Evolutionary conservation across 306 rosid species (phyloP).

Genomic region (Gastrolobium bilobum): DNA sequence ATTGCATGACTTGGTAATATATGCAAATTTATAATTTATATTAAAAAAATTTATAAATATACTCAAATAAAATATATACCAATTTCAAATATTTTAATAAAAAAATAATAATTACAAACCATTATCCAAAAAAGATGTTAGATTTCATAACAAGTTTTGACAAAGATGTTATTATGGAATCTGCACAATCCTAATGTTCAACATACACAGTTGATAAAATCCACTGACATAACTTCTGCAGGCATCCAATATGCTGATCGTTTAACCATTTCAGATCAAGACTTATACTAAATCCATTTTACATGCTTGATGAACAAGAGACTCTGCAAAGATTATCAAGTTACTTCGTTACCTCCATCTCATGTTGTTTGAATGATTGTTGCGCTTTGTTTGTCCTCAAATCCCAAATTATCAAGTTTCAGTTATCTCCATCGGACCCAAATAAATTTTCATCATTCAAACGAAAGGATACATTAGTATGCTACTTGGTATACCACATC

Average conservation of each 20-base stretch:
- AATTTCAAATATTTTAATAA: too few species aligned
- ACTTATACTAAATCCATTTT: background rate
- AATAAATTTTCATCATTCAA: conserved; percentile 72
- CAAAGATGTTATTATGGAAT: background rate
- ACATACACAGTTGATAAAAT: background rate
- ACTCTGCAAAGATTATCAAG: background rate
- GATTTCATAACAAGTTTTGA: background rate
- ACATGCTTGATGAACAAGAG: conserved; percentile 13
- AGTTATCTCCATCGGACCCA: conserved; percentile 94
- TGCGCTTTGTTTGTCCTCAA: conserved; percentile 74
- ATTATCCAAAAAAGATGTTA: too few species aligned
- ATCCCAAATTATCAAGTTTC: conserved; percentile 88
- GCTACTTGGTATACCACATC: conserved; percentile 54
- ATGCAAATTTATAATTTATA: too few species aligned
- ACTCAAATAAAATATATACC: too few species aligned
- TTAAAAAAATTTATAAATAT: too few species aligned
- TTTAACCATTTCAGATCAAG: conserved; percentile 10
- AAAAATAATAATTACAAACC: too few species aligned
- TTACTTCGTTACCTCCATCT: conserved; percentile 72
- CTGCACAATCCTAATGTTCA: background rate
- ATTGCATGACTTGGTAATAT: too few species aligned
- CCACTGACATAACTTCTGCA: background rate
- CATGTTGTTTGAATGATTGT: conserved; percentile 78
- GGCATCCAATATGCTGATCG: background rate
- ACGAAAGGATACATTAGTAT: conserved; percentile 63